Base-by-base conservation (phyloP, 352 stramenopile species). In the Phytophthora citricola region DNA sequence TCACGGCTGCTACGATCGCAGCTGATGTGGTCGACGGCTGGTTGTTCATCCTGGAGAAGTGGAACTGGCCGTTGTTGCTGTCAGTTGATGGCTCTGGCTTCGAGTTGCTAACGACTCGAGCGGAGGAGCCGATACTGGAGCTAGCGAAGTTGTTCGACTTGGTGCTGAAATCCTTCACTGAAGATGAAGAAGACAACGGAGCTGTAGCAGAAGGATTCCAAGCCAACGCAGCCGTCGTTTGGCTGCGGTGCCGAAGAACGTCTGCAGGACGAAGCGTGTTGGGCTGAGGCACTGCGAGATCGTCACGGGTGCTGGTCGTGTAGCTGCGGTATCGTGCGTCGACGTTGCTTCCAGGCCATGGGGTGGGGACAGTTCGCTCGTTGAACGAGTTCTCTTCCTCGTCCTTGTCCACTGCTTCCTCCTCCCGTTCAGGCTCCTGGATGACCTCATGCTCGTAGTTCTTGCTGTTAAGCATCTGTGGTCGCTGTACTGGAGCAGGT, bases 191-290 rank as follows among this genome's bases (percentile, higher is more conserved):
- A 9, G 50, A 54, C 9, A 70, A 66, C 3, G 62, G 62, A 45
- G 62, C 46, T 9, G 66, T 76, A 4, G 66, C 52, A 29, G 66
- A 47, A 4, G 57, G 58, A 24, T 75, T 75, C 71, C 66, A 70
- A 3, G 48, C 27, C 31, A 66, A 34, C 34, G 40, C 38, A 4
- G 52, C 49, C 14, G 61, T 68, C 0, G 66, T 79, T 24, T 71
- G 62, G 38, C 71, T 76, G 12, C 66, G 71, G 22, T 79, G 66
- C 5, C 71, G 66, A 52, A 73, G 66, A 27, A 76, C 53, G 31
- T 79, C 66, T 15, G 71, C 66, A 29, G 66, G 66, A 15, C 53
- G 62, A 44, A 79, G 55, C 31, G 29, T 58, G 22, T 62, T 31
- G 9, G 47, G 29, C 31, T 73, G 57, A 27, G 45, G 51, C 29